Evolutionary conservation across 208 protist species (phyloP).

Genomic region (Porcisia hertigi): DNA sequence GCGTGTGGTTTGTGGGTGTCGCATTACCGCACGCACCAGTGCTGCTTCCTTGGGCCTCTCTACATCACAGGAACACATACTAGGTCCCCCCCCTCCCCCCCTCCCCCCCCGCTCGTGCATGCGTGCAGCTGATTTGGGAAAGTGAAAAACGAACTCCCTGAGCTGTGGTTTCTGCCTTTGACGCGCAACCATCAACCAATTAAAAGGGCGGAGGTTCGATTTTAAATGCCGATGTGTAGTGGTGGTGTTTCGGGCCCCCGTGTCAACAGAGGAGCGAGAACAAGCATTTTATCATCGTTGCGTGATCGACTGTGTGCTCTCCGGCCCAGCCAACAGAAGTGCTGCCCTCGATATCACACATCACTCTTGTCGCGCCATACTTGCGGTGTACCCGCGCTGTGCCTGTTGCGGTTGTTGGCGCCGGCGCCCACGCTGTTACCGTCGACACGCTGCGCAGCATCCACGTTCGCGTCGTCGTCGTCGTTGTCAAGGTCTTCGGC

Average conservation of each 20-base stretch:
- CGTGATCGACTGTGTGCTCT: background rate
- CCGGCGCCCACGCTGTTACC: background rate
- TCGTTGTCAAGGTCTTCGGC: background rate
- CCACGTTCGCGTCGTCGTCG: background rate
- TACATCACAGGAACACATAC: no score
- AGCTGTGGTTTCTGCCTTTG: no score
- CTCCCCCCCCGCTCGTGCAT: no score
- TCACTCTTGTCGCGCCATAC: background rate
- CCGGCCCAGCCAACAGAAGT: background rate
- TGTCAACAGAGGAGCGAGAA: background rate
- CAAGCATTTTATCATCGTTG: background rate
- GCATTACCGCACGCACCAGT: no score
- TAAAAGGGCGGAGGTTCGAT: background rate
- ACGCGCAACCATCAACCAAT: background rate
- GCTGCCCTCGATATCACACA: background rate
- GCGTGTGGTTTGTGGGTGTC: background rate
- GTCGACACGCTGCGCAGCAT: background rate
- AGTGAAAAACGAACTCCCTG: no score
- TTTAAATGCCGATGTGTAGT: background rate
- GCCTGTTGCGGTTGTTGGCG: background rate
- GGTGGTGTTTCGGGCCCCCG: background rate
- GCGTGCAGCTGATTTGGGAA: no score
- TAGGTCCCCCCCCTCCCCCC: no score
- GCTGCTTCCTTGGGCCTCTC: no score
- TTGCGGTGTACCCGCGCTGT: background rate